Conservation (phyloP, 192 early-diverging fungal genomes). For the Obelidium mucronatum region DNA sequence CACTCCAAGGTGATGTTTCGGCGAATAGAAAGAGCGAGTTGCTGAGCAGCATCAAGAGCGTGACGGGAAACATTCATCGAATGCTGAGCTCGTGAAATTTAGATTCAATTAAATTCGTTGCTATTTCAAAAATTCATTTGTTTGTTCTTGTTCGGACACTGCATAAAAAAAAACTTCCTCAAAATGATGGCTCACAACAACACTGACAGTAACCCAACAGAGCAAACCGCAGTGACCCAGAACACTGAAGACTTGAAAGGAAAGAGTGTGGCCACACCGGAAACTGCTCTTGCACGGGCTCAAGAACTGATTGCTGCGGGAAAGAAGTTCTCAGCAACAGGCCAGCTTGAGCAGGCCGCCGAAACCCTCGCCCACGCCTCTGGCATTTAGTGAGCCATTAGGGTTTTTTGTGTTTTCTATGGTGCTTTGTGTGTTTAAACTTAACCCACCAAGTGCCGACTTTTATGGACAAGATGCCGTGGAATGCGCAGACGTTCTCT, state of each 20-base stretch:
- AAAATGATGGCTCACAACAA: conserved; percentile 19
- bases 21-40: conserved; percentile 15
- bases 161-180: not conserved
- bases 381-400: conserved; percentile 56
- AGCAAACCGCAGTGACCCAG: not conserved
- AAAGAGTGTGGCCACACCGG: not conserved
- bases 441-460: conserved; percentile 51
- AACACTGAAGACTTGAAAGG: not conserved
- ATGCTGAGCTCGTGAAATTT: conserved; percentile 15
- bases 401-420: not conserved
- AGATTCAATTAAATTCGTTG: not conserved
- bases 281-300: not conserved
- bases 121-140: not conserved
- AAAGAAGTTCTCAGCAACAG: conserved; percentile 67
- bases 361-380: conserved; percentile 74
- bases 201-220: not conserved
- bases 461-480: conserved; percentile 67
- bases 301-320: conserved; percentile 65
- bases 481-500: conserved; percentile 73
- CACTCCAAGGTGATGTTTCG: not conserved
- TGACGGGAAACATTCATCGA: conserved; percentile 15
- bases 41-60: conserved; percentile 19
- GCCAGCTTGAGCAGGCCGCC: conserved; percentile 70
- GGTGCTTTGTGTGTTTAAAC: conserved; percentile 5
- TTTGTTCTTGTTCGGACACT: not conserved